Evolutionary conservation across 306 rosid species (phyloP).

Genomic region (Sicyos baderoa): DNA sequence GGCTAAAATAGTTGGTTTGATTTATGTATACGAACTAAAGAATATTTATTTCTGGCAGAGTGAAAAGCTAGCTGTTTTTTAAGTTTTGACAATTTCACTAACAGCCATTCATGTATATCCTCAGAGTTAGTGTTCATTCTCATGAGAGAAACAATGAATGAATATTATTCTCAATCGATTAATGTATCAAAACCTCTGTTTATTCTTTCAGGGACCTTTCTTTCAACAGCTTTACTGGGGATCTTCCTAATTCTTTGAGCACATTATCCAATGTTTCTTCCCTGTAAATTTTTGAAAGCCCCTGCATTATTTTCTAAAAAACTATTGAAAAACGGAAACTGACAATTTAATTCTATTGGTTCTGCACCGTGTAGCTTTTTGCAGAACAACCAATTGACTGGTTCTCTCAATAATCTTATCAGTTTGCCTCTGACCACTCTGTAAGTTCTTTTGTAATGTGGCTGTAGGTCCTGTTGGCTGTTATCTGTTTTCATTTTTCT

Average conservation of each 20-base stretch:
- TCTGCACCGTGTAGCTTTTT: constrained; percentile 47
- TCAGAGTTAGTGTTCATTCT: not conserved
- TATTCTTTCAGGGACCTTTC: constrained; percentile 69
- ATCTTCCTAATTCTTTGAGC: constrained; percentile 64
- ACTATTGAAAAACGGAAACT: not conserved
- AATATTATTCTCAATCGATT: not conserved
- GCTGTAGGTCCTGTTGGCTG: constrained; percentile 4
- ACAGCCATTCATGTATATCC: not conserved
- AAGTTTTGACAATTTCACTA: not conserved
- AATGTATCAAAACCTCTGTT: not conserved
- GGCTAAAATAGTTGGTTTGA: not conserved
- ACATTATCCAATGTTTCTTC: constrained; percentile 73
- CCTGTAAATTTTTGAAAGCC: constrained; percentile 46
- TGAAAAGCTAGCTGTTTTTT: not conserved
- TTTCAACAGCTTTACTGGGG: constrained; percentile 64
- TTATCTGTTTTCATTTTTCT: constrained; percentile 21
- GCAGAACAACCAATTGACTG: constrained; percentile 78
- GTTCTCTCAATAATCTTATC: constrained; percentile 52
- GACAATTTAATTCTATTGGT: constrained; percentile 16
- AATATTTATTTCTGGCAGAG: not conserved
- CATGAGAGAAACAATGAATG: not conserved
- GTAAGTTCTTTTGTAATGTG: constrained; percentile 24
- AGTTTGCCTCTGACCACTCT: constrained; percentile 66
- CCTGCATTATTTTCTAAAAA: constrained; percentile 24
- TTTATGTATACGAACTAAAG: not conserved